A percentile compares a stretch with the other conserved stretches of the same genome.
These are phyloP conservation scores for Colletotrichum spaethianum DNA, from an alignment of 2,329 filamentous ascomycete genomes.

Conservation along the genomic window DNA sequence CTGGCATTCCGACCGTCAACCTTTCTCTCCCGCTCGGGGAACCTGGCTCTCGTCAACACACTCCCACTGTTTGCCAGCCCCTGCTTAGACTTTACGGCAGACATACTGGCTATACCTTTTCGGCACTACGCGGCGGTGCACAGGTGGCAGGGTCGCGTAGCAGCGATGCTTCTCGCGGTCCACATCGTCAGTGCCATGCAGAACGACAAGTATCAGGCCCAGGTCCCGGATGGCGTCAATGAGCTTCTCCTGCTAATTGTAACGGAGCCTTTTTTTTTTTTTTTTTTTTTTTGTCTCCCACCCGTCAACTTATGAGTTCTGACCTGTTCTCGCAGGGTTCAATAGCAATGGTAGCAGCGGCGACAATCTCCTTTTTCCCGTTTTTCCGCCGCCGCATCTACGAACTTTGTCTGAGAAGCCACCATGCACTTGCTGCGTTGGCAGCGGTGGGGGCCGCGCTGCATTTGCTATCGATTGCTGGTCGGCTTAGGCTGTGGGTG, in stretches of 20 bases:
- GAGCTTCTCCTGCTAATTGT: neutral
- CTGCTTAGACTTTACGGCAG: neutral
- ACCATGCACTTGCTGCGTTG: neutral
- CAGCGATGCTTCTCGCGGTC: neutral
- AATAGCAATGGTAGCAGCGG: neutral
- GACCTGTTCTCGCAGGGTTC: neutral
- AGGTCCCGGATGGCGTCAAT: neutral
- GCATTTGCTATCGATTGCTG: neutral
- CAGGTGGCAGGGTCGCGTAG: neutral
- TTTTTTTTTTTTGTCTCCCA: neutral
- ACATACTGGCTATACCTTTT: constrained; percentile 10
- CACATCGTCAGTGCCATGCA: neutral
- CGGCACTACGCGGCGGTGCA: neutral
- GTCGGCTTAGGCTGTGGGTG: neutral
- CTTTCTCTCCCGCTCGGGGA: neutral
- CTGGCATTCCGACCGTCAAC: neutral
- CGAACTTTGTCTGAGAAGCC: neutral
- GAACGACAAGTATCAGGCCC: neutral
- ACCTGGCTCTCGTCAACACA: constrained; percentile 1
- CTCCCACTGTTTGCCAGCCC: neutral
- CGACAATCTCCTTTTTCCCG: neutral
- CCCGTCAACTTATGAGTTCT: neutral
- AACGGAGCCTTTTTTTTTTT: neutral
- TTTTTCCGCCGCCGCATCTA: neutral
- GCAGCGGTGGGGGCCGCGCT: neutral